phyloP scores from a whole-genome alignment of 2,329 filamentous ascomycete species.

The Alternaria sp. region DNA sequence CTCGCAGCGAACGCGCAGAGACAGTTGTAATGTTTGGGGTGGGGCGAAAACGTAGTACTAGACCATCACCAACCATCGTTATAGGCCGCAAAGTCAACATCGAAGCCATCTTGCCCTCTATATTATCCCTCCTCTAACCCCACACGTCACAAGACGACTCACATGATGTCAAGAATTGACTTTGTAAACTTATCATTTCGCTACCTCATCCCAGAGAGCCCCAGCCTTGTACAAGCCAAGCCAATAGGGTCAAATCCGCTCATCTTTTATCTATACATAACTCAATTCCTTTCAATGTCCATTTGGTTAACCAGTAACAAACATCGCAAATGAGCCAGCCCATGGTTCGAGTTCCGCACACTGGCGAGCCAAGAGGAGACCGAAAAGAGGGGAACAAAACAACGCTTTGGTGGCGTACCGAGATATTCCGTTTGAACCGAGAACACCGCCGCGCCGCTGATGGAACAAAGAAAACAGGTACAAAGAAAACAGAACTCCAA shows the following conservation, averaged over 20 bases:
- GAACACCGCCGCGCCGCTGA: not conserved
- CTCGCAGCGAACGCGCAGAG: not conserved
- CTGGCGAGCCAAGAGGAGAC: slow-evolving; percentile 5
- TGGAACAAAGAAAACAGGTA: not conserved
- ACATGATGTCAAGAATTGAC: not conserved
- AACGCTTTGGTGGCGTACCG: slow-evolving; percentile 18
- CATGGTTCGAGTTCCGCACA: slow-evolving; percentile 7
- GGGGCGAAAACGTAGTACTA: not conserved
- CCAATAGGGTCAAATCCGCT: not conserved
- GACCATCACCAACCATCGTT: not conserved
- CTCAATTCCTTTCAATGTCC: not conserved
- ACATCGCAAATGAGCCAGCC: slow-evolving; percentile 21
- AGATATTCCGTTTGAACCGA: slow-evolving; percentile 11
- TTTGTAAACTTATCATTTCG: slow-evolving; percentile 14
- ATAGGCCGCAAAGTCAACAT: not conserved
- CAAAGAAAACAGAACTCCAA: slow-evolving; percentile 22
- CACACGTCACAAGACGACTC: not conserved
- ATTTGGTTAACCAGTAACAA: slow-evolving; percentile 3
- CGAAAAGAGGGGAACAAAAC: not conserved
- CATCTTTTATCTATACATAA: slow-evolving; percentile 18
- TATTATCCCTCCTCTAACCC: not conserved
- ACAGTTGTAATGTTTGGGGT: not conserved
- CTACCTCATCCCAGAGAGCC: slow-evolving; percentile 6
- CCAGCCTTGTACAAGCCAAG: not conserved
- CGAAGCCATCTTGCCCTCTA: not conserved